Percentiles rank a stretch among this genome's conserved stretches.
phyloP scores from a whole-genome alignment of 2,329 filamentous ascomycete species.

The Colletotrichum destructivum region DNA sequence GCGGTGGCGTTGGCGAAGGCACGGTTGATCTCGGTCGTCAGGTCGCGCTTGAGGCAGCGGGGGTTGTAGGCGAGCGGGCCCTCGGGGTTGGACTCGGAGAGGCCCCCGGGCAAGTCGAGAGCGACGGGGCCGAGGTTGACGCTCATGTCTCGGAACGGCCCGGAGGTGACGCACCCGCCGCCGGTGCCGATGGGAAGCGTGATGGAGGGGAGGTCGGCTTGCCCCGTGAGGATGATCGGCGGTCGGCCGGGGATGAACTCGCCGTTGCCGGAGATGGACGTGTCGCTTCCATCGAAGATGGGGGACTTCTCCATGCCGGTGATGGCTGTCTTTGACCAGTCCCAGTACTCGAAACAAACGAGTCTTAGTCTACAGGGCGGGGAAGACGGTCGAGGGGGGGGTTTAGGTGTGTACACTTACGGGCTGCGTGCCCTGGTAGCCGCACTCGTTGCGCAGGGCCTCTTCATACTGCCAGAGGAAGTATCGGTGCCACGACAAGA shows the following conservation, averaged over 20 bases:
- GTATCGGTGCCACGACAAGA: constrained; percentile 52
- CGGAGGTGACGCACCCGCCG: constrained; percentile 68
- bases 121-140: constrained; percentile 59
- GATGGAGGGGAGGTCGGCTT: constrained; percentile 47
- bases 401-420: constrained; percentile 41
- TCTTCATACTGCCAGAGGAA: constrained; percentile 50
- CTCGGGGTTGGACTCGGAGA: constrained; percentile 42
- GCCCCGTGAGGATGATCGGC: constrained; percentile 47
- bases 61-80: constrained; percentile 57
- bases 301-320: constrained; percentile 56
- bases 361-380: too few relatives aligned
- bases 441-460: constrained; percentile 50
- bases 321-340: constrained; percentile 52
- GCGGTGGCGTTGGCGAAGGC: constrained; percentile 48
- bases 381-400: too few relatives aligned
- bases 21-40: constrained; percentile 47
- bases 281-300: constrained; percentile 65
- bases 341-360: constrained; percentile 36
- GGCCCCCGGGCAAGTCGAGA: constrained; percentile 48
- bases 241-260: constrained; percentile 45
- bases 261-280: constrained; percentile 63
- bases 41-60: constrained; percentile 59
- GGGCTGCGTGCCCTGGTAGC: constrained; percentile 57
- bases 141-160: constrained; percentile 62
- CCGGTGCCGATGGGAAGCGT: constrained; percentile 64